Evolutionary conservation across 73 alveolate genomes (phyloP), one percentile per base, ranked within the genome.

Genomic region (Tetrahymena malaccensis): DNA sequence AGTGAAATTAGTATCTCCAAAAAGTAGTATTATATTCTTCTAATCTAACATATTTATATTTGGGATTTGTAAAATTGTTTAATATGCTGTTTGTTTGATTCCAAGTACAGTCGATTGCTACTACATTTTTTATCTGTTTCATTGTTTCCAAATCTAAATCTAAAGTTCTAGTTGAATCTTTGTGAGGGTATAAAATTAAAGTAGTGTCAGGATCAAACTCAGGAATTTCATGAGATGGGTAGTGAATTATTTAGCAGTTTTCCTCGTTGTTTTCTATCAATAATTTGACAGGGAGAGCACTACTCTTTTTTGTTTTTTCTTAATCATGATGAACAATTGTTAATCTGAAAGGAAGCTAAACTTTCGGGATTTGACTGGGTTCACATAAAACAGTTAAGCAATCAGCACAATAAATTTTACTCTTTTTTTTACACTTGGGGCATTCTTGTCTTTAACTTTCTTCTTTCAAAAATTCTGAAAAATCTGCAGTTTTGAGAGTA

Each of bases 31-130:
- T 33, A 95, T 95, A 89, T 35, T 95, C 97, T 43, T 95, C 70
- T 43, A 95, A 40, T 89, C 94, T 95, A 0, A 95, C 44, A 37
- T 34, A 95, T 35, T 85, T 95, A 40, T 70, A 70, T 40, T 70
- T 70, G 17, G 84, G 85, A 44, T 95, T 34, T 5, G 70, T 34
- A 25, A 84, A 40, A 12, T 95, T 89, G 33, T 95, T 94, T 27
- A 95, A 35, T 31, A 89, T 95, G 55, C 85, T 70, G 0, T 93
- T 57, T 7, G 95, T 95, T 95, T 95, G 37, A 55, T 95, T 56
- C 97, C 97, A 95, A 16, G 97, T 95, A 43, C 97, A 95, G 56
- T 95, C 96, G 16, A 95, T 95, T 0, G 96, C 96, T 5, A 95
- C 96, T 3, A 95, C 37, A n/a, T 95, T 50, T 22, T 85, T 89